phyloP scores from a whole-genome alignment of 352 stramenopile genomes.

The Globisporangium alternatum region DNA sequence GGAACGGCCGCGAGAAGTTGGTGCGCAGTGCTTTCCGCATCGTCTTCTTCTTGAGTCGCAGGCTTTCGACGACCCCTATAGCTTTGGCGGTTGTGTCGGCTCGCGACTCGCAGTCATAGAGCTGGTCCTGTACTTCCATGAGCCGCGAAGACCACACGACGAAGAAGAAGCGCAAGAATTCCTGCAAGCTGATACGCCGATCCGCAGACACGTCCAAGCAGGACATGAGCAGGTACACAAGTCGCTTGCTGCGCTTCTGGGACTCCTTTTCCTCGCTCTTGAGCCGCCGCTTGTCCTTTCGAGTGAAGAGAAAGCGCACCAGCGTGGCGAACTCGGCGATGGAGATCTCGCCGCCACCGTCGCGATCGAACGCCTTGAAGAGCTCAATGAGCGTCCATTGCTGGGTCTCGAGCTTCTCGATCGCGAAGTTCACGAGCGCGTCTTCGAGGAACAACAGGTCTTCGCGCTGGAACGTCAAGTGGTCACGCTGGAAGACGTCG shows the following conservation, averaged over 20 bases:
- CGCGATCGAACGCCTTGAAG: constrained; percentile 47
- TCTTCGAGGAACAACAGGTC: constrained; percentile 39
- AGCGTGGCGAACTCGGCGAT: constrained; percentile 50
- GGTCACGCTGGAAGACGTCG: constrained; percentile 26
- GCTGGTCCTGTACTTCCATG: constrained; percentile 48
- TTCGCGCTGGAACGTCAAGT: constrained; percentile 27
- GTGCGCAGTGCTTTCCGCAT: constrained; percentile 37
- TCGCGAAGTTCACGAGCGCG: constrained; percentile 37
- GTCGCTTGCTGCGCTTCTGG: constrained; percentile 27
- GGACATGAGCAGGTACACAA: constrained; percentile 51
- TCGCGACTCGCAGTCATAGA: constrained; percentile 23
- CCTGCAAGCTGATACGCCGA: constrained; percentile 35
- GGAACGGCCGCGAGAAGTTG: constrained; percentile 54
- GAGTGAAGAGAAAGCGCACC: constrained; percentile 38
- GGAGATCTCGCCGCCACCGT: constrained; percentile 43
- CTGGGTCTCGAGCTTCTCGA: constrained; percentile 42
- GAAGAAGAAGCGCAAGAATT: constrained; percentile 56
- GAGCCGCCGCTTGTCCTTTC: constrained; percentile 17
- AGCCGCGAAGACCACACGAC: constrained; percentile 49
- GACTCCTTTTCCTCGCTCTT: constrained; percentile 20
- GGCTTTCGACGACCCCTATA: constrained; percentile 10
- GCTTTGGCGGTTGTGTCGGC: background rate
- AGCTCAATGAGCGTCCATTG: constrained; percentile 45
- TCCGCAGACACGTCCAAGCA: constrained; percentile 45
- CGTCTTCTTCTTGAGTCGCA: constrained; percentile 20